These are phyloP conservation scores for Naganishia randhawae DNA, from an alignment of 768 basidiomycete genomes.

Conservation along the genomic window DNA sequence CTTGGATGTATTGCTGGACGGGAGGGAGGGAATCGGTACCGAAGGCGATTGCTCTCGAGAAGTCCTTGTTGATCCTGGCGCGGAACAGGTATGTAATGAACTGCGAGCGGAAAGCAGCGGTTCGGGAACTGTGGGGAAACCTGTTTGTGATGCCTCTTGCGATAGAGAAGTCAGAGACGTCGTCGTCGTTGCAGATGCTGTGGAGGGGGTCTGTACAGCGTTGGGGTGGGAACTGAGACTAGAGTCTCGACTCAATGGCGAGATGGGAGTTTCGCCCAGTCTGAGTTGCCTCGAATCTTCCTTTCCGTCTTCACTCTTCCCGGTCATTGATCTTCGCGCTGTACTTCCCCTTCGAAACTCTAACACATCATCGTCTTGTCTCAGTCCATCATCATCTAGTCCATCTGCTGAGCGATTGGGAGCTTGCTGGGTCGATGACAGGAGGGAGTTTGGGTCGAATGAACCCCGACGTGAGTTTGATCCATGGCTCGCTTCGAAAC, in stretches of 20 bases:
- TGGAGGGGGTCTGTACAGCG: too few species aligned
- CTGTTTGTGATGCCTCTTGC: not conserved
- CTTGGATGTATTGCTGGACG: not conserved
- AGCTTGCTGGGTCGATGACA: not conserved
- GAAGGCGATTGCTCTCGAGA: conserved; percentile 6
- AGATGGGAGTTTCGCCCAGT: not conserved
- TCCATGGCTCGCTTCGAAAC: not conserved
- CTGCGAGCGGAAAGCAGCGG: not conserved
- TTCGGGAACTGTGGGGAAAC: not conserved
- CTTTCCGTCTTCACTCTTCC: not conserved
- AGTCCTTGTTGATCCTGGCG: not conserved
- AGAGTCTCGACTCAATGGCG: not conserved
- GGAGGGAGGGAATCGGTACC: not conserved
- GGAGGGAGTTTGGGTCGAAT: too few species aligned
- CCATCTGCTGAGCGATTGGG: not conserved
- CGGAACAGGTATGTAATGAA: conserved; percentile 4
- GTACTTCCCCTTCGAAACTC: not conserved
- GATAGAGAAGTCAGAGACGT: not conserved
- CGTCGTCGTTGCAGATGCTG: not conserved
- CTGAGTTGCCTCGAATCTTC: not conserved
- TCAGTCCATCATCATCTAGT: not conserved
- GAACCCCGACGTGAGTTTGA: not conserved
- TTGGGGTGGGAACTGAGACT: too few species aligned
- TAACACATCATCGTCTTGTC: not conserved
- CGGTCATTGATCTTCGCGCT: not conserved